phyloP scores from a whole-genome alignment of 2,329 filamentous ascomycete species.

The Canariomyces notabilis region DNA sequence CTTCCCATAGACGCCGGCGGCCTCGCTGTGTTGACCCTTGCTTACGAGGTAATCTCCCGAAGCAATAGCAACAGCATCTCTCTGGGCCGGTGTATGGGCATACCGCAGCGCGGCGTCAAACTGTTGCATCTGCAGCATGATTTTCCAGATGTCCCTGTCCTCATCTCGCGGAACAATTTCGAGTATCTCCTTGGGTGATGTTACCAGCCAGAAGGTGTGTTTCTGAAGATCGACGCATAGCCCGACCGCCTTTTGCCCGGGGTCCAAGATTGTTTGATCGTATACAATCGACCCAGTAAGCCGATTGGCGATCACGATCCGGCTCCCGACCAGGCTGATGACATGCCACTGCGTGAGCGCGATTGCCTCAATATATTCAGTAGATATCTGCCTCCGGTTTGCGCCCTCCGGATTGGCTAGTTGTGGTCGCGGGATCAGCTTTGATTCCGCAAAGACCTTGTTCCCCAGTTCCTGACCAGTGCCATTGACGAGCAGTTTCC shows the following conservation, averaged over 20 bases:
- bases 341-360: slow-evolving; percentile 93
- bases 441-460: slow-evolving; percentile 73
- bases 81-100: slow-evolving; percentile 73
- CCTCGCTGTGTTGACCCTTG: slow-evolving; percentile 78
- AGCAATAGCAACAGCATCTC: slow-evolving; percentile 84
- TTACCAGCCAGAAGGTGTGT: slow-evolving; percentile 97
- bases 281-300: slow-evolving; percentile 82
- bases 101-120: slow-evolving; percentile 86
- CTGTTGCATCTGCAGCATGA: slow-evolving; percentile 79
- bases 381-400: slow-evolving; percentile 57
- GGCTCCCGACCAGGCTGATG: slow-evolving; percentile 72
- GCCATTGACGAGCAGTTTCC: slow-evolving; percentile 63
- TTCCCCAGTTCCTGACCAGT: slow-evolving; percentile 61
- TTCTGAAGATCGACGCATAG: slow-evolving; percentile 87
- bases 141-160: slow-evolving; percentile 88
- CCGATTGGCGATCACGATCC: slow-evolving; percentile 79
- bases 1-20: slow-evolving; percentile 84
- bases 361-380: slow-evolving; percentile 73
- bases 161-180: slow-evolving; percentile 90
- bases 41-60: slow-evolving; percentile 83
- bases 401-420: slow-evolving; percentile 64
- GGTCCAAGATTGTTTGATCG: slow-evolving; percentile 78
- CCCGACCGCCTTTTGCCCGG: slow-evolving; percentile 73
- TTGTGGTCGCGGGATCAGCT: slow-evolving; percentile 67
- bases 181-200: slow-evolving; percentile 81